Evolutionary conservation across 805 yeast species (phyloP).

Genomic region (Helenozyma rhizophorensis): DNA sequence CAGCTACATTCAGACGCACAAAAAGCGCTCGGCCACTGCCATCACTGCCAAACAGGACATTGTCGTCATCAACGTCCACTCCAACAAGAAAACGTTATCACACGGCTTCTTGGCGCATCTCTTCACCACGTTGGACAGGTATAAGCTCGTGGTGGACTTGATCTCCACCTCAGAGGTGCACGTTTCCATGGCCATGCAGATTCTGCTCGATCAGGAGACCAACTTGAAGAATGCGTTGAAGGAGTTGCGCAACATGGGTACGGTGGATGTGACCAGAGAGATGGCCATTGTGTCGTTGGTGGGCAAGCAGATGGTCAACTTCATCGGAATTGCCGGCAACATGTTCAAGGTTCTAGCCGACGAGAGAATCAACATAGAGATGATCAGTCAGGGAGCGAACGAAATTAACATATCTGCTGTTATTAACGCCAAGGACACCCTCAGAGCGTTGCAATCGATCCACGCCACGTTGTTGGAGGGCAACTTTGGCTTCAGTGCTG

Average conservation of each 20-base stretch:
- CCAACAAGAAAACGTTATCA: constrained; percentile 85
- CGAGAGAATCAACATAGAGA: constrained; percentile 88
- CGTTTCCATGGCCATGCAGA: constrained; percentile 94
- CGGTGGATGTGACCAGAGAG: constrained; percentile 81
- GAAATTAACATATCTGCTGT: constrained; percentile 97
- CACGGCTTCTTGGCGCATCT: constrained; percentile 94
- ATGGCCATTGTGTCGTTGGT: constrained; percentile 92
- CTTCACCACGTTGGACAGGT: constrained; percentile 79
- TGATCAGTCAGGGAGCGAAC: constrained; percentile 98
- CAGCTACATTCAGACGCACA: constrained; percentile 35
- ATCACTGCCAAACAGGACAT: constrained; percentile 93
- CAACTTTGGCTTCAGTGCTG: constrained; percentile 17
- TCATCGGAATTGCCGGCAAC: constrained; percentile 94
- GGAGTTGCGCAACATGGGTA: constrained; percentile 76
- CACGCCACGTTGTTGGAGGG: constrained; percentile 71
- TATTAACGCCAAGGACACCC: constrained; percentile 74
- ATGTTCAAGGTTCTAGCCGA: constrained; percentile 94
- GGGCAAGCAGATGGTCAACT: constrained; percentile 95
- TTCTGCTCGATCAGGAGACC: constrained; percentile 59
- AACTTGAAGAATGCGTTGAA: constrained; percentile 67
- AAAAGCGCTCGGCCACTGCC: constrained; percentile 80
- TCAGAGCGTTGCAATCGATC: constrained; percentile 80
- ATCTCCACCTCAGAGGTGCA: constrained; percentile 97
- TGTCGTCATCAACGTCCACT: constrained; percentile 87
- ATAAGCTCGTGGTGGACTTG: constrained; percentile 85